Evolutionary conservation across 2,329 filamentous ascomycete species (phyloP), one percentile per base, ranked within the genome.

Genomic region (Fusarium sp.): DNA sequence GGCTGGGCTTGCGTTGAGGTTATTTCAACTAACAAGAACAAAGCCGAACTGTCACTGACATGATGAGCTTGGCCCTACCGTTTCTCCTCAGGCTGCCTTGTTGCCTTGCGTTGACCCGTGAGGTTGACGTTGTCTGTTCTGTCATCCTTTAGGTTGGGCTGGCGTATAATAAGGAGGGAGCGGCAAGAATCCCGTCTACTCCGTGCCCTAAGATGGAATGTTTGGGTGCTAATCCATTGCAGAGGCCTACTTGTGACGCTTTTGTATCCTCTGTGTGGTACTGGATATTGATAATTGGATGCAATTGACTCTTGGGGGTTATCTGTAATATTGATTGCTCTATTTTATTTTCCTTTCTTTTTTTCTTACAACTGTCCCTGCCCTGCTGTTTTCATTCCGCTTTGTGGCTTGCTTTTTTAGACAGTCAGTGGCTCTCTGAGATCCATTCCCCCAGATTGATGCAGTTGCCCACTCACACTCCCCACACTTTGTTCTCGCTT

Each of bases 371-470:
- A 52, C 18, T n/a, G 43, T 60, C 58, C 43, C 54, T 59, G 22
- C 52, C 45, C 54, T 57, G 22, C 51, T 59, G 44, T 54, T 45
- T 40, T 34, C 44, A 29, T 59, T 55, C 57, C 24, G 52, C 46
- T 71, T 64, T 51, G 63, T 70, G 56, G 67, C 56, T 70, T 65
- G 32, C 24, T 46, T 55, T 40, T 47, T 50, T 44, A 25, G 27
- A 24, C 61, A 62, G 47, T 40, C 54, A 69, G 53, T 71, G 63
- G 63, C 68, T 65, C 62, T 38, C 51, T 53, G 49, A 63, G 53
- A 63, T 55, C 46, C 53, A 63, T 63, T 63, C 67, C 68, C 67
- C 59, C 63, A 59, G 63, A 71, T 49, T 71, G 67, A 63, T 64
- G 57, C 43, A 61, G 16, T 43, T 52, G 49, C 54, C 62, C 67